Evolutionary conservation across 169 alveolate species (phyloP), one percentile per base, ranked within the genome.

Genomic region (Plasmodium vivax): DNA sequence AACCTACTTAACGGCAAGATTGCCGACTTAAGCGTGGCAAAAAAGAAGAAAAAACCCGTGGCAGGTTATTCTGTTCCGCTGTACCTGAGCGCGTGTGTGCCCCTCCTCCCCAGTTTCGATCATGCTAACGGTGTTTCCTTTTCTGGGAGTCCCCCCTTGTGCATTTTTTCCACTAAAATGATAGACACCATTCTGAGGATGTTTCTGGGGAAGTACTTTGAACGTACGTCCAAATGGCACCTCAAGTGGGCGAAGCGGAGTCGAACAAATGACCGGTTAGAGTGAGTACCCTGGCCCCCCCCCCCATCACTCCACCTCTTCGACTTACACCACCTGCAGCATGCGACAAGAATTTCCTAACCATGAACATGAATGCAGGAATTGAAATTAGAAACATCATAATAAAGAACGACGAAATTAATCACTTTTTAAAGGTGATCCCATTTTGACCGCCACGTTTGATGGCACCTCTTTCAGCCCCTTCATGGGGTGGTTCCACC

Each of bases 351-450:
- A 85, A 85, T 27, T 85, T 85, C 34, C 27, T 85, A 45, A 85
- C 85, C 41, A 51, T 85, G 93, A 85, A 85, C 30, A 85, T 85
- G 93, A 77, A 54, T n/a, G 79, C 85, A 10, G 93, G 93, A 41
- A 75, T 85, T 32, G 93, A 85, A 74, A 85, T 85, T 47, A 32
- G 93, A 77, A 85, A 85, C 58, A 85, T 85, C 36, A 74, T 85
- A 38, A 85, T 85, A 74, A 85, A 85, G 58, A 85, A 85, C 41
- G 93, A 85, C 45, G 93, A 85, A 51, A 85, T 85, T 51, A 85
- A 85, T 45, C 47, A 85, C 16, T 85, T 85, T 54, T 85, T 85
- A 85, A 85, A 85, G 79, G 93, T 85, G 74, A 82, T 82, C 54
- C 34, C 43, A 32, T 36, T 41, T 36, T 36, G 0, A 41, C 62